phyloP scores from a whole-genome alignment of 2,329 filamentous ascomycete species.

The Aspergillus brasiliensis region DNA sequence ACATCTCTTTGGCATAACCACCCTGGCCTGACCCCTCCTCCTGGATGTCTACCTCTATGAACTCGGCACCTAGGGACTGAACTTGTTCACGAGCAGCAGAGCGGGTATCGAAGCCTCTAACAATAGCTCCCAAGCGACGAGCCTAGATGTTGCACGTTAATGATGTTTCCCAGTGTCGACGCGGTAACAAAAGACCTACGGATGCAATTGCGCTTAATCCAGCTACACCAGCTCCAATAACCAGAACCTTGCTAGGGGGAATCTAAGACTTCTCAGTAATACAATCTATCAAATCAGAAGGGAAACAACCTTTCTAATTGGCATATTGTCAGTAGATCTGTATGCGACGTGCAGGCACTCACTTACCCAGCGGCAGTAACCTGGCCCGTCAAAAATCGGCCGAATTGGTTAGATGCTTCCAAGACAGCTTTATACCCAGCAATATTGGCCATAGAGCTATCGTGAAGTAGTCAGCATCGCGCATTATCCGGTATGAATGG shows the following conservation, averaged over 20 bases:
- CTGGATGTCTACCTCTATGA: slow-evolving; percentile 80
- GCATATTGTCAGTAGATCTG: slow-evolving; percentile 27
- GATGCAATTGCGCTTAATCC: slow-evolving; percentile 87
- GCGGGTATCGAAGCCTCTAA: slow-evolving; percentile 88
- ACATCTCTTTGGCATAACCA: slow-evolving; percentile 93
- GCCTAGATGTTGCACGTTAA: slow-evolving; percentile 50
- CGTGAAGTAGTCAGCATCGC: neutral
- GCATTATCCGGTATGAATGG: neutral
- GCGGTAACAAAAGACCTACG: slow-evolving; percentile 35
- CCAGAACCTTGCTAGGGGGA: slow-evolving; percentile 83
- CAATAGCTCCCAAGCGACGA: slow-evolving; percentile 82
- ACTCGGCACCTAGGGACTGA: slow-evolving; percentile 85
- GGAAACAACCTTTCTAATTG: slow-evolving; percentile 27
- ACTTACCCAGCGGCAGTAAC: slow-evolving; percentile 77
- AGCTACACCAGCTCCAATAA: slow-evolving; percentile 88
- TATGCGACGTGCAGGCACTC: neutral
- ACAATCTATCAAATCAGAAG: neutral
- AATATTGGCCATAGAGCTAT: slow-evolving; percentile 90
- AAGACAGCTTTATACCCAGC: slow-evolving; percentile 90
- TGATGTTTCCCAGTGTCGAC: neutral
- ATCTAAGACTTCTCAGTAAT: slow-evolving; percentile 57
- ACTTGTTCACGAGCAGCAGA: slow-evolving; percentile 87
- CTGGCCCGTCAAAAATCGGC: slow-evolving; percentile 84
- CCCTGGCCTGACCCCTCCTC: slow-evolving; percentile 84
- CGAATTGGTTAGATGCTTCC: slow-evolving; percentile 87